Base-by-base conservation (phyloP, 2,329 filamentous ascomycete species). In the Mariannaea sp. region DNA sequence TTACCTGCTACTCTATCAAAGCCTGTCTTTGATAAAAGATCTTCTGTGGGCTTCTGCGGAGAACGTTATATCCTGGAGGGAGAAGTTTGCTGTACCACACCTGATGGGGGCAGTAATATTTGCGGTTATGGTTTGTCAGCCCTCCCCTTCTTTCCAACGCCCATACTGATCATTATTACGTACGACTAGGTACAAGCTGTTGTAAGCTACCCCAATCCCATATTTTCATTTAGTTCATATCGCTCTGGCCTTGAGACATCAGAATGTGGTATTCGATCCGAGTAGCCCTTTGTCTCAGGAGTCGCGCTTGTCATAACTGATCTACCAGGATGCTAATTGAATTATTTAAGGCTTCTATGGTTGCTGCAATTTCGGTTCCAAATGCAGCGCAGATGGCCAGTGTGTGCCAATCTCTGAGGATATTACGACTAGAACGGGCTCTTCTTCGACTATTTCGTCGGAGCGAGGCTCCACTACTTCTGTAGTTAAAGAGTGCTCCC, bases 61-160 rank as follows among this genome's bases (percentile, higher is more conserved):
- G 16, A 33, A 27, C 33, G 41, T 32, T 5, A 39, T 16, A 41
- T 52, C 9, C 20, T 19, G 5, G 14, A 45, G 27, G 49, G 49
- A 8, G 49, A 52, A 3, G 17, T 13, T 5, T 48, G 44, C 17
- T 48, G 44, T 26, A n/a, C 10, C 9, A 39, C 35, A 6, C 26
- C 44, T 7, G n/a, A 48, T 16, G 44, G 44, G 2, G 7, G n/a
- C 35, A 48, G 22, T 22, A 48, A 48, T 12, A 48, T 48, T 32
- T 48, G 44, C 26, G 17, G 24, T 22, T 20, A 24, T 32, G 35
- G 44, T 40, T 39, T 16, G 24, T 40, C 16, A 10, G 4, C 22
- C 10, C 3, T 22, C 5, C 13, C 24, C 5, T 14, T 7, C 20
- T 36, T 12, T 24, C n/a, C 7, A n/a, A 5, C n/a, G 7, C 24